These are phyloP conservation scores for Chaetomium olivaceum DNA, from an alignment of 2,329 filamentous ascomycete species.

Conservation along the genomic window DNA sequence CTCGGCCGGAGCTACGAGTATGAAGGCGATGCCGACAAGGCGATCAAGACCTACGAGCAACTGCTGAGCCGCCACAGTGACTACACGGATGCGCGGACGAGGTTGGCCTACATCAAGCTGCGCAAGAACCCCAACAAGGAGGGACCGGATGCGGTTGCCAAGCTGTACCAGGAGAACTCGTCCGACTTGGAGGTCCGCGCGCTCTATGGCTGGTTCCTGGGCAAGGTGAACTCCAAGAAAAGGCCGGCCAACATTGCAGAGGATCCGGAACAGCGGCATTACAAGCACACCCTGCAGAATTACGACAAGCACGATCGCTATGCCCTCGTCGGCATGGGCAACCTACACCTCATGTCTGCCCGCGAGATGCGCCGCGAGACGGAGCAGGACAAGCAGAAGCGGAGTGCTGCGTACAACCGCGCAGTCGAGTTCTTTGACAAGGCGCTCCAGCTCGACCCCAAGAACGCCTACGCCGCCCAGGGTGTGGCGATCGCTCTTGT, in stretches of 20 bases:
- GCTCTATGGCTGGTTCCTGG: conserved; percentile 93
- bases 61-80: conserved; percentile 81
- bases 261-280: conserved; percentile 88
- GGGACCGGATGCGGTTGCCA: conserved; percentile 80
- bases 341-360: conserved; percentile 81
- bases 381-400: conserved; percentile 87
- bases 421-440: conserved; percentile 99
- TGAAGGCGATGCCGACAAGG: conserved; percentile 76
- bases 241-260: conserved; percentile 77
- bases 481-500: conserved; percentile 91
- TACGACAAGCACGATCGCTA: conserved; percentile 99
- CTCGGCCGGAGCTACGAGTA: conserved; percentile 91
- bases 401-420: conserved; percentile 81
- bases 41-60: conserved; percentile 84
- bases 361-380: conserved; percentile 92
- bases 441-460: conserved; percentile 88
- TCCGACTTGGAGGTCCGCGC: conserved; percentile 88
- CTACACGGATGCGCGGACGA: conserved; percentile 87
- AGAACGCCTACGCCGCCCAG: conserved; percentile 94
- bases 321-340: conserved; percentile 94
- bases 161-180: conserved; percentile 81
- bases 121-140: conserved; percentile 79
- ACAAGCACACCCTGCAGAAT: conserved; percentile 92
- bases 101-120: conserved; percentile 87
- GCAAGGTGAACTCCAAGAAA: conserved; percentile 78